phyloP scores from a whole-genome alignment of 2,329 filamentous ascomycete species.

The Nothopassalora personata region DNA sequence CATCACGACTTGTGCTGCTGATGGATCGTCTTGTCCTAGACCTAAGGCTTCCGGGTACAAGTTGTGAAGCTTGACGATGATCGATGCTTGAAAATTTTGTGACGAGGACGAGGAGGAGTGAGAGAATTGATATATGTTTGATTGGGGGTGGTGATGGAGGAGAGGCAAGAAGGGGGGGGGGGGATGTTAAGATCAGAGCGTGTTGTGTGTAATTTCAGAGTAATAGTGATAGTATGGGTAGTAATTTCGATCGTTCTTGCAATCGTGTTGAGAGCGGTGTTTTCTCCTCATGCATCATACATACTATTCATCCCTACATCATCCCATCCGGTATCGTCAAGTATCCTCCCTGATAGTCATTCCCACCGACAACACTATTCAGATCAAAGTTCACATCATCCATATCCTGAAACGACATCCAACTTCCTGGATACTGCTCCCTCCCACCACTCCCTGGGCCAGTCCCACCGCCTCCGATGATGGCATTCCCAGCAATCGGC shows the following conservation, averaged over 20 bases:
- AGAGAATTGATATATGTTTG: background rate
- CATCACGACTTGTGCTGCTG: slow-evolving; percentile 2
- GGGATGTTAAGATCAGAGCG: background rate
- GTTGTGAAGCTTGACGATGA: background rate
- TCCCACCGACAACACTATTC: background rate
- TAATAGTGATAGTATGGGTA: background rate
- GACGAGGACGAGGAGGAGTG: background rate
- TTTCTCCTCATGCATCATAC: too few species aligned
- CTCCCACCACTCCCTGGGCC: slow-evolving; percentile 12
- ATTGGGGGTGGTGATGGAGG: background rate
- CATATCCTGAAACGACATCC: slow-evolving; percentile 14
- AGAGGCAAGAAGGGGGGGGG: background rate
- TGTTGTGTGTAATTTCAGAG: background rate
- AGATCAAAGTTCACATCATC: slow-evolving; percentile 16
- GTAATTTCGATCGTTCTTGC: background rate
- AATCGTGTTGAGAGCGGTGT: background rate
- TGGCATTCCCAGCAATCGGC: slow-evolving; percentile 10
- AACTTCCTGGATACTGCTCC: background rate
- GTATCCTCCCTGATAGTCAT: background rate
- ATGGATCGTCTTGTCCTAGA: background rate
- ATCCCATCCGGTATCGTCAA: background rate
- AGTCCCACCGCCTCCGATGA: slow-evolving; percentile 11
- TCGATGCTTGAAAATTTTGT: background rate
- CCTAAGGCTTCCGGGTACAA: background rate
- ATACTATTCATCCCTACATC: background rate